A percentile compares a stretch with the other conserved stretches of the same genome.
Evolutionary conservation across 345 rosid species (phyloP).

Genomic region (Sapria himalayana): DNA sequence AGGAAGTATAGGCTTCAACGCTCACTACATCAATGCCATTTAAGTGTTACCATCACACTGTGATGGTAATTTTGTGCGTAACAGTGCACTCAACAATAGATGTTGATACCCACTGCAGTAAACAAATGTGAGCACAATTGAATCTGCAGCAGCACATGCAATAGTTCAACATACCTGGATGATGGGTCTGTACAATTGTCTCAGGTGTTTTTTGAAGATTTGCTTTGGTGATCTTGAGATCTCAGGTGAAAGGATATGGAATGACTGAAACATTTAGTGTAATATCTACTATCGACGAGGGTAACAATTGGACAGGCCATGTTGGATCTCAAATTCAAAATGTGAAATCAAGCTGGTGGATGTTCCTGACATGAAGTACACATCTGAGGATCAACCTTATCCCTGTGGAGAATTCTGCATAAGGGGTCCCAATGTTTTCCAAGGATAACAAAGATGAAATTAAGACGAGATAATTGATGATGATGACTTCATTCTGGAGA

Average conservation of each 20-base stretch:
- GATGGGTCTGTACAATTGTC: too few species aligned
- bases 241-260: constrained; percentile 92
- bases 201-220: too few species aligned
- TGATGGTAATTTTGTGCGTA: too few species aligned
- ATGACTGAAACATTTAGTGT: constrained; percentile 82
- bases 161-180: too few species aligned
- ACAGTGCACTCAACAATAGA: too few species aligned
- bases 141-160: too few species aligned
- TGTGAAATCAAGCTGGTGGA: constrained; percentile 84
- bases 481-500: constrained; percentile 30
- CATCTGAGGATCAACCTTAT: constrained; percentile 68
- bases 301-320: constrained; percentile 60
- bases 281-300: constrained; percentile 38
- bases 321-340: constrained; percentile 75
- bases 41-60: too few species aligned
- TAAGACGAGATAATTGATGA: constrained; percentile 40
- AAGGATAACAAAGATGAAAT: constrained; percentile 70
- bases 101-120: too few species aligned
- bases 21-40: too few species aligned
- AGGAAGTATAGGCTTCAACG: too few species aligned
- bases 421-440: constrained; percentile 68
- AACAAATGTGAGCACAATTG: too few species aligned
- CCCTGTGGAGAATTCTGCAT: constrained; percentile 92
- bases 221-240: too few species aligned
- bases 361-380: constrained; percentile 90